Evolutionary conservation across 2,329 filamentous ascomycete genomes (phyloP).

Genomic region (Malbranchea cinnamomea): DNA sequence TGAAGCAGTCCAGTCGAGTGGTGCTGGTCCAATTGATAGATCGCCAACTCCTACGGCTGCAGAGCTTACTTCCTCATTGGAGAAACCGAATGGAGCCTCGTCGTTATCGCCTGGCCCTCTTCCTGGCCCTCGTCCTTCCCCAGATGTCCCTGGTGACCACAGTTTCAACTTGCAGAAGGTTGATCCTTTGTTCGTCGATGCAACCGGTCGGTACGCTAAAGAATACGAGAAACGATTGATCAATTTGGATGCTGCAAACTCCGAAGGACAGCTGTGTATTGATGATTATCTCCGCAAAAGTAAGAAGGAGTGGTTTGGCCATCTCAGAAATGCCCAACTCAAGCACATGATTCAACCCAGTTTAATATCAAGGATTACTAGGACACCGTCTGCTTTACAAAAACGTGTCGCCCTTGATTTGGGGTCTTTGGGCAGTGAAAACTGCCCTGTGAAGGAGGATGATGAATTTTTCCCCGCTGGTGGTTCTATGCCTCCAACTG

Average conservation of each 20-base stretch:
- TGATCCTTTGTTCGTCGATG: slow-evolving; percentile 52
- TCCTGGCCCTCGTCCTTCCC: too few relatives aligned
- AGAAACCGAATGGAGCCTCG: too few relatives aligned
- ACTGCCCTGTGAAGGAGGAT: slow-evolving; percentile 25
- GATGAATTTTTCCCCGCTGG: slow-evolving; percentile 42
- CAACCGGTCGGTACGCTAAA: slow-evolving; percentile 45
- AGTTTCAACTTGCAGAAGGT: slow-evolving; percentile 50
- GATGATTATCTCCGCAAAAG: slow-evolving; percentile 50
- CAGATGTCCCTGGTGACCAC: too few relatives aligned
- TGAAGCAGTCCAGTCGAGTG: too few relatives aligned
- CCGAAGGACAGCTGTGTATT: slow-evolving; percentile 45
- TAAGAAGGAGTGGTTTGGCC: slow-evolving; percentile 52
- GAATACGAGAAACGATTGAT: slow-evolving; percentile 44
- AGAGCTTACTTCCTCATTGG: too few relatives aligned
- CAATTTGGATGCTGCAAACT: slow-evolving; percentile 40
- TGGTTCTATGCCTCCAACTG: slow-evolving; percentile 42
- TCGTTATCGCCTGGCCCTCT: slow-evolving; percentile 24
- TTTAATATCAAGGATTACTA: too few relatives aligned
- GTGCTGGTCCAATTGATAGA: too few relatives aligned
- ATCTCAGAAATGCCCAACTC: slow-evolving; percentile 44
- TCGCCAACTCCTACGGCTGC: too few relatives aligned
- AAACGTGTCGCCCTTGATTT: slow-evolving; percentile 3
- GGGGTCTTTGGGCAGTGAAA: slow-evolving; percentile 18
- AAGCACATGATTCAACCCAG: too few relatives aligned
- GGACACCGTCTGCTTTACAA: too few relatives aligned